These are phyloP conservation scores for Tillandsia fasciculata DNA, from an alignment of 176 grass and related monocot genomes.

Conservation along the genomic window DNA sequence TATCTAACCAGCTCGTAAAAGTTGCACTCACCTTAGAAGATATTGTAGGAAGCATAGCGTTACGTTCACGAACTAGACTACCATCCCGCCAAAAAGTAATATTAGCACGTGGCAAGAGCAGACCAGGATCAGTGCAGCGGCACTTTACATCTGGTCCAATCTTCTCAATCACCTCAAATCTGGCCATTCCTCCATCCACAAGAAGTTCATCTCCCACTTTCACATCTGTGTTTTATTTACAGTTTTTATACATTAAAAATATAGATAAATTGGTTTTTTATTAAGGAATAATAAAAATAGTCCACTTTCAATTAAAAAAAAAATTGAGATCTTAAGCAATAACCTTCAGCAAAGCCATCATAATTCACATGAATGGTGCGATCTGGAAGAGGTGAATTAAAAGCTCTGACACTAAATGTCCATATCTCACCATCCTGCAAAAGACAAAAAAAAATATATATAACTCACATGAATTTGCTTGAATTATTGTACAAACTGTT, in stretches of 20 bases:
- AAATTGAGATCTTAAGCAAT: slow-evolving; percentile 13
- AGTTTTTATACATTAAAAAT: background rate
- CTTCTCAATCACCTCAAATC: slow-evolving; percentile 93
- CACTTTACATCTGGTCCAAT: slow-evolving; percentile 93
- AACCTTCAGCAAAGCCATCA: slow-evolving; percentile 97
- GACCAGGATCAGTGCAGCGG: slow-evolving; percentile 79
- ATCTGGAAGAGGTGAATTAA: slow-evolving; percentile 70
- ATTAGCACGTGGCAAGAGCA: slow-evolving; percentile 85
- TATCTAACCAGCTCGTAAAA: background rate
- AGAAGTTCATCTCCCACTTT: slow-evolving; percentile 90
- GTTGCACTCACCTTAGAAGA: slow-evolving; percentile 68
- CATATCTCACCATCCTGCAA: slow-evolving; percentile 97
- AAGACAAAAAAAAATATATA: background rate
- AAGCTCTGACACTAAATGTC: slow-evolving; percentile 95
- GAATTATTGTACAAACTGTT: too few relatives aligned
- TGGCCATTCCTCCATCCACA: slow-evolving; percentile 94
- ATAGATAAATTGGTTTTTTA: background rate
- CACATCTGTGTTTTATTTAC: slow-evolving; percentile 51
- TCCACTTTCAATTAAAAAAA: background rate
- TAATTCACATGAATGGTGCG: slow-evolving; percentile 85
- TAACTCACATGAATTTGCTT: background rate
- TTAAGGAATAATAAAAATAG: background rate
- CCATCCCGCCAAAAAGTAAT: slow-evolving; percentile 91
- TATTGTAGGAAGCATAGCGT: slow-evolving; percentile 99
- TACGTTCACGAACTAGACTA: slow-evolving; percentile 73